Conservation (phyloP, 192 early-diverging fungal species). For the Anaeromyces robustus region DNA sequence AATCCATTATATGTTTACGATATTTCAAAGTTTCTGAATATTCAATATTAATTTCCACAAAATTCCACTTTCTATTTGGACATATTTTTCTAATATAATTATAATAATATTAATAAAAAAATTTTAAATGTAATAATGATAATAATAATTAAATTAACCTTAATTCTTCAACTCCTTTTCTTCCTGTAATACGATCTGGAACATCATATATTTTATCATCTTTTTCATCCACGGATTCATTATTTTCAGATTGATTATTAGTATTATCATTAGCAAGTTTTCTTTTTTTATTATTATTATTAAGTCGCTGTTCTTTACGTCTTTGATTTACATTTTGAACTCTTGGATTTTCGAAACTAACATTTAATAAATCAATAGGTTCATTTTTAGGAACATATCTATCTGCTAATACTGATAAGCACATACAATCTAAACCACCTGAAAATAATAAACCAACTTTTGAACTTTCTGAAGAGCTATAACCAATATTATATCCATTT, state of each 20-base stretch:
- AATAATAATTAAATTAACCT: neutral
- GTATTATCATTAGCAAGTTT: neutral
- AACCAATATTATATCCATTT: too few relatives aligned
- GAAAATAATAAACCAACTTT: constrained; percentile 47
- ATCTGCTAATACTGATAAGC: constrained; percentile 67
- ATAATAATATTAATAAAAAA: neutral
- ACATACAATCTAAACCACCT: constrained; percentile 86
- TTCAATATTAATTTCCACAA: constrained; percentile 77
- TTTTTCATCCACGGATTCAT: neutral
- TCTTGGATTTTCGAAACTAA: constrained; percentile 88
- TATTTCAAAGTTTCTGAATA: constrained; percentile 45
- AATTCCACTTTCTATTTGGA: constrained; percentile 66
- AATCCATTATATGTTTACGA: constrained; percentile 39
- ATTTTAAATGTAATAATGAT: neutral
- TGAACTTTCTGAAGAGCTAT: constrained; percentile 30
- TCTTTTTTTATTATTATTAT: constrained; percentile 10
- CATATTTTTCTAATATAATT: constrained; percentile 14
- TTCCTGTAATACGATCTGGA: constrained; percentile 71
- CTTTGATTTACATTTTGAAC: constrained; percentile 23
- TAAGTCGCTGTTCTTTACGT: neutral
- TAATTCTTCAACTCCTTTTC: constrained; percentile 30
- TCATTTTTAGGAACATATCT: constrained; percentile 48
- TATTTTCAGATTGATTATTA: neutral
- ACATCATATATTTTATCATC: constrained; percentile 38
- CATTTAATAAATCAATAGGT: constrained; percentile 84